phyloP scores from a whole-genome alignment of 78 protist species.

The Corallochytrium limacisporum region DNA sequence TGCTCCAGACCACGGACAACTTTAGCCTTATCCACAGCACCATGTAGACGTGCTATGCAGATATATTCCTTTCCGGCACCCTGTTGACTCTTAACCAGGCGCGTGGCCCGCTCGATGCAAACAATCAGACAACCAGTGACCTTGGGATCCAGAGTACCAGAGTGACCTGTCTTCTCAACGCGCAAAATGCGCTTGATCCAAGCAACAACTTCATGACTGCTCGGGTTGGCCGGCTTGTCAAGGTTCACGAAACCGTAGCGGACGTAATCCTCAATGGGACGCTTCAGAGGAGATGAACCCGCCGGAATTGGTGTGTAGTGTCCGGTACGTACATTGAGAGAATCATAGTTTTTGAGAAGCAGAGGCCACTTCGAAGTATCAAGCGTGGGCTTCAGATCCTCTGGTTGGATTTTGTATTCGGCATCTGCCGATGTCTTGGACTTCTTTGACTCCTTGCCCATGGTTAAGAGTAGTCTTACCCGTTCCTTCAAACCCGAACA shows the following conservation, averaged over 20 bases:
- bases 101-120: slow-evolving; percentile 96
- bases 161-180: slow-evolving; percentile 95
- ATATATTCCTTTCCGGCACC: slow-evolving; percentile 95
- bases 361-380: slow-evolving; percentile 75
- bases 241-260: slow-evolving; percentile 95
- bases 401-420: slow-evolving; percentile 12
- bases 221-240: slow-evolving; percentile 99
- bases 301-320: slow-evolving; percentile 92
- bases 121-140: slow-evolving; percentile 98
- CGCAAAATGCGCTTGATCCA: slow-evolving; percentile 86
- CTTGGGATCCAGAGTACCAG: slow-evolving; percentile 99
- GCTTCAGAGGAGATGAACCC: slow-evolving; percentile 89
- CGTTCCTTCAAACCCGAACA: too few species aligned
- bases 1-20: slow-evolving; percentile 46
- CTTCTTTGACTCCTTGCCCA: too few species aligned
- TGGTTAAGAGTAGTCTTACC: too few species aligned
- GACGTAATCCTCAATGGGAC: slow-evolving; percentile 85
- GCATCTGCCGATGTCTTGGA: too few species aligned
- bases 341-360: slow-evolving; percentile 82
- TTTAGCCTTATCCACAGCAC: slow-evolving; percentile 47
- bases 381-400: slow-evolving; percentile 2
- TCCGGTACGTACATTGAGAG: slow-evolving; percentile 78
- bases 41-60: slow-evolving; percentile 82
- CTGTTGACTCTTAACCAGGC: slow-evolving; percentile 99
- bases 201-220: slow-evolving; percentile 99